A percentile compares a stretch with the other conserved stretches of the same genome.
phyloP scores from a whole-genome alignment of 2,329 filamentous ascomycete species.

The Nannizzia gypsea region DNA sequence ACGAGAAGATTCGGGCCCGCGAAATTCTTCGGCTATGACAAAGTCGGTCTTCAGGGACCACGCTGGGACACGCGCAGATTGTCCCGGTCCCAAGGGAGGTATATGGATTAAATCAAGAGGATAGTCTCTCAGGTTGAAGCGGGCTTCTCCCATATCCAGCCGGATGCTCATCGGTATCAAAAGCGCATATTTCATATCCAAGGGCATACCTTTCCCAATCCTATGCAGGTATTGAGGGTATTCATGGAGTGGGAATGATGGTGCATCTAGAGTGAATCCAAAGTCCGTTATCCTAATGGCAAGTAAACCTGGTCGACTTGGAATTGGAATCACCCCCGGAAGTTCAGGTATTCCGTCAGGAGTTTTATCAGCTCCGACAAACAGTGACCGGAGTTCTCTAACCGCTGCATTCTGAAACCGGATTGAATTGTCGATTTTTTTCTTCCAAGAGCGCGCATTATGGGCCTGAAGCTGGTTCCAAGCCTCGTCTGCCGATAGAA shows the following conservation, averaged over 20 bases:
- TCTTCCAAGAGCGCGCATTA: slow-evolving; percentile 86
- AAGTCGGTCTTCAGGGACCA: slow-evolving; percentile 82
- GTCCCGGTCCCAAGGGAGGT: slow-evolving; percentile 64
- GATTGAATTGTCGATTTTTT: slow-evolving; percentile 69
- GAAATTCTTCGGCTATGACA: slow-evolving; percentile 87
- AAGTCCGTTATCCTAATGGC: slow-evolving; percentile 70
- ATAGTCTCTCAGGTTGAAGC: slow-evolving; percentile 81
- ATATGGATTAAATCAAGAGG: slow-evolving; percentile 86
- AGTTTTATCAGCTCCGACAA: slow-evolving; percentile 70
- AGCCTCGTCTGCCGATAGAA: slow-evolving; percentile 65
- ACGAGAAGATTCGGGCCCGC: slow-evolving; percentile 66
- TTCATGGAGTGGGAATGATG: slow-evolving; percentile 72
- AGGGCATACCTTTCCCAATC: slow-evolving; percentile 93
- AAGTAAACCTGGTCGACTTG: slow-evolving; percentile 73
- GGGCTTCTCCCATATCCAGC: slow-evolving; percentile 80
- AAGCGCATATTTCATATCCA: slow-evolving; percentile 79
- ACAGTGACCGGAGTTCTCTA: slow-evolving; percentile 63
- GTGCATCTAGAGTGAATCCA: slow-evolving; percentile 77
- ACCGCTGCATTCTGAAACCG: slow-evolving; percentile 59
- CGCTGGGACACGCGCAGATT: slow-evolving; percentile 68
- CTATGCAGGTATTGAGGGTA: slow-evolving; percentile 73
- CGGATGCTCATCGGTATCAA: slow-evolving; percentile 82
- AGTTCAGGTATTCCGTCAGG: slow-evolving; percentile 71
- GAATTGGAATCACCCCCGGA: slow-evolving; percentile 76
- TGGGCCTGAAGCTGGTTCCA: slow-evolving; percentile 61